Evolutionary conservation across 1,284 basidiomycete species (phyloP), one percentile per base, ranked within the genome.

Genomic region (Leccinum insigne): DNA sequence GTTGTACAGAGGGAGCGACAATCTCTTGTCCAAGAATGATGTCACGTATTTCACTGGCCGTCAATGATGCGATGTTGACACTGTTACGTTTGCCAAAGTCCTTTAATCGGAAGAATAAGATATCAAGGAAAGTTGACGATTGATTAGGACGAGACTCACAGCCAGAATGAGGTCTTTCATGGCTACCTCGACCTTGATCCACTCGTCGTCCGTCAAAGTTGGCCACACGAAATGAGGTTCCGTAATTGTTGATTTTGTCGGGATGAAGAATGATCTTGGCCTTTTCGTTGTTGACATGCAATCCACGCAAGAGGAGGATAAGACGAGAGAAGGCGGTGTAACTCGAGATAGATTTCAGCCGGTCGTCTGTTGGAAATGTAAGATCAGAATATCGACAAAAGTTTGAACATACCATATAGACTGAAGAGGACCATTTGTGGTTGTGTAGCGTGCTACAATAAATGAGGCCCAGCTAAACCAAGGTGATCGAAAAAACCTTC

Each of bases 361-460:
- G 99, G 77, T 99, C 97, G 79, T 99, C 92, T 90, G 66, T 47
- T 61, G 60, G 13, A 60, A 18, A 57, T 57, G 47, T 70, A 14
- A 73, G 67, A 62, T 61, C 8, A 44, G 1, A 26, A 29, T 63
- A 14, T 26, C 52, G 11, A 29, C 13, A 38, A 13, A 11, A 38
- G 26, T 35, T 58, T 2, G 5, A 26, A 73, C 81, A 66, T 68
- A 88, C 90, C 95, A 78, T 99, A 99, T 68, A 99, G 86, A 82
- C 94, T 98, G 86, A 98, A 99, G 63, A 99, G 81, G 21, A 99
- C 95, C 97, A 98, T 98, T 78, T 98, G 96, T n/a, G 96, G 96
- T 84, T 98, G 96, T 44, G 94, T 98, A 26, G 96, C 96, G 67
- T 95, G 93, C 88, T 90, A 70, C 65, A 61, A 18, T 66, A 64